Evolutionary conservation across 164 flowering plant genomes (phyloP), one percentile per base, ranked within the genome.

Genomic region (Chimonanthus praecox): DNA sequence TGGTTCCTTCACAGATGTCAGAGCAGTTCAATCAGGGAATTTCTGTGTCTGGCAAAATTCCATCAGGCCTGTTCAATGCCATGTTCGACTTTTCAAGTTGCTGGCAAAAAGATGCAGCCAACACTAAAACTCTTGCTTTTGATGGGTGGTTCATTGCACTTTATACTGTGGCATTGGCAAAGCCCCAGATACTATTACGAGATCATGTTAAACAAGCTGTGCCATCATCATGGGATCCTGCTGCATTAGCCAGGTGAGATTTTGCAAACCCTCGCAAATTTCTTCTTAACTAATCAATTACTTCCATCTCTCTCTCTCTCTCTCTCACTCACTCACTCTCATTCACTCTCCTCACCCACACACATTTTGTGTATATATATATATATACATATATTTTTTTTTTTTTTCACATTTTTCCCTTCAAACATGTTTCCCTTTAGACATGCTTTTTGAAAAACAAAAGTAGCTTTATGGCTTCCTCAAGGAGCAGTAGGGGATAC

Each of bases 41-140:
- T 70, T 85, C 93, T 47, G 76, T 92, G 80, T 78, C 94, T 49
- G 98, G 98, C 47, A 94, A 94, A 88, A 90, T 94, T 74, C 97
- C 97, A 6, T 91, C 90, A 6, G 99, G 99, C 54, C 85, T 84
- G 77, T 93, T 95, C 86, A 93, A 95, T 81, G 8, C 90, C 4
- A 90, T 89, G 94, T 93, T 95, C 67, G 97, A 91, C 21, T 95
- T 87, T 83, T 83, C 94, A 10, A 83, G 97, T 60, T 82, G 88
- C 81, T 95, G 99, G 99, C 97, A 93, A 82, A 93, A 90, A 79
- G 99, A 95, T 84, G 99, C 99, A 44, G 92, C 97, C 72, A 84
- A 78, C 76, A 93, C 98, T 4, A 93, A 92, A 82, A 79, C 90
- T 73, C 94, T 95, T 80, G 93, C 98, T 69, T 92, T 93, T 83